Base-by-base conservation (phyloP, 2,329 filamentous ascomycete genomes). In the Phoma sp. region DNA sequence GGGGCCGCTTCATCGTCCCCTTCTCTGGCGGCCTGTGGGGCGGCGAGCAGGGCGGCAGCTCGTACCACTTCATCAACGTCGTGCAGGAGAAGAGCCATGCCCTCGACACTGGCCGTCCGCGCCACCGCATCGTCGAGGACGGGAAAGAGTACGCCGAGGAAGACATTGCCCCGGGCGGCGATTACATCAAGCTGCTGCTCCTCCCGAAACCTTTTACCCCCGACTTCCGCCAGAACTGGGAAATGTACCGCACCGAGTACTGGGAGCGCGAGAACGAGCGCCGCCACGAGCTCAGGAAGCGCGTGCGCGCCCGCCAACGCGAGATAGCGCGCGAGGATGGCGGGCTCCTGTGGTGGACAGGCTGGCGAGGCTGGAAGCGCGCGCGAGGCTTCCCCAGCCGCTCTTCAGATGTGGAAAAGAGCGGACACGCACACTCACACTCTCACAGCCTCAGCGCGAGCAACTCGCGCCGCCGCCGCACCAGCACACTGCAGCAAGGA, bases 241-340 rank as follows among this genome's bases (percentile, higher is more conserved):
- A 99, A 71, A 82, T 94, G 15, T 99, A 96, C 76, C 85, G 95
- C 48, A 88, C 89, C 31, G 93, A 97, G 57, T 99, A 97, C 77
- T 99, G 95, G 95, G 94, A 97, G 67, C 88, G 88, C 58, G 95
- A 99, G 75, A 99, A 99, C 71, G 92, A 96, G 74, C 88, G 94
- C 2, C 87, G 95, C 12, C 85, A 88, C 2, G 78, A 90, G 53
- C 80, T 97, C 22, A 84, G 91, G 21, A 78, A 82, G 38, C 90
- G 90, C 70, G 79, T 96, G 44, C 85, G 87, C 59, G 83, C 86
- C 46, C 84, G 85, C 29, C 88, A 93, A 65, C 82, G 84, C 17
- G 86, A 88, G 57, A 77, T 91, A 35, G 87, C 88, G 12, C 86
- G 85, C 68, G 81, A 87, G 66, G 82, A 88, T 58, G 86, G 88